Evolutionary conservation across 2,329 filamentous ascomycete species (phyloP).

Genomic region (Orbilia ellipsospora): DNA sequence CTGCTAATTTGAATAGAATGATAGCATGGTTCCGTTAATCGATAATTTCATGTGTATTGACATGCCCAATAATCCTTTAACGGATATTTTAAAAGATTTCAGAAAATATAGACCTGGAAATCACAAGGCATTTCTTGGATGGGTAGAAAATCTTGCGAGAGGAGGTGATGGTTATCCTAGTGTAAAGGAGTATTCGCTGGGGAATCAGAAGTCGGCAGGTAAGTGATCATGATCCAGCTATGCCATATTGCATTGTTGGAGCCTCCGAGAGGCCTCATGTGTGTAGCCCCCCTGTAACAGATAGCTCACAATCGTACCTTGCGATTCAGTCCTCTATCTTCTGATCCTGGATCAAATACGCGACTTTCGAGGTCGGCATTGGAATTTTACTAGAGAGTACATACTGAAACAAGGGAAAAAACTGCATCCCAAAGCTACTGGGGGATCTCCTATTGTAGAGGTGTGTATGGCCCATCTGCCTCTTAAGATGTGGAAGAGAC

Average conservation of each 20-base stretch:
- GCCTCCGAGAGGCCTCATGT: no score
- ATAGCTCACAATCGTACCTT: background rate
- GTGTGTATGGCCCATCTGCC: constrained; percentile 59
- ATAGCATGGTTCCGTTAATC: constrained; percentile 90
- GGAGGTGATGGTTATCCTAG: constrained; percentile 62
- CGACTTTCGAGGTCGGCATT: constrained; percentile 85
- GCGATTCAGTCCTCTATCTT: constrained; percentile 67
- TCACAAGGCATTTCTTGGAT: constrained; percentile 84
- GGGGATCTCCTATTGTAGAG: constrained; percentile 83
- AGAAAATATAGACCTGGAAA: constrained; percentile 87
- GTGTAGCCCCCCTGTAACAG: no score
- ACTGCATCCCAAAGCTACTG: constrained; percentile 79
- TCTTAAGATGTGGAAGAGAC: no score
- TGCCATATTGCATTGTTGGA: background rate
- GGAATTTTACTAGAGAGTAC: constrained; percentile 85
- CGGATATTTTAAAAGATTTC: constrained; percentile 86
- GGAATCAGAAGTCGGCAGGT: constrained; percentile 55
- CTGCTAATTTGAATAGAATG: constrained; percentile 68
- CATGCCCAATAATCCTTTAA: constrained; percentile 92
- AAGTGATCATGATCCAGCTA: constrained; percentile 2
- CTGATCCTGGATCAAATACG: constrained; percentile 78
- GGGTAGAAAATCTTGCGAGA: constrained; percentile 66
- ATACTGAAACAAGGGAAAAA: constrained; percentile 76
- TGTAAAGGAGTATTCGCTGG: constrained; percentile 71
- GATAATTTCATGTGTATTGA: constrained; percentile 79